phyloP scores from a whole-genome alignment of 2,329 filamentous ascomycete species.

The Kalmusia sp. region DNA sequence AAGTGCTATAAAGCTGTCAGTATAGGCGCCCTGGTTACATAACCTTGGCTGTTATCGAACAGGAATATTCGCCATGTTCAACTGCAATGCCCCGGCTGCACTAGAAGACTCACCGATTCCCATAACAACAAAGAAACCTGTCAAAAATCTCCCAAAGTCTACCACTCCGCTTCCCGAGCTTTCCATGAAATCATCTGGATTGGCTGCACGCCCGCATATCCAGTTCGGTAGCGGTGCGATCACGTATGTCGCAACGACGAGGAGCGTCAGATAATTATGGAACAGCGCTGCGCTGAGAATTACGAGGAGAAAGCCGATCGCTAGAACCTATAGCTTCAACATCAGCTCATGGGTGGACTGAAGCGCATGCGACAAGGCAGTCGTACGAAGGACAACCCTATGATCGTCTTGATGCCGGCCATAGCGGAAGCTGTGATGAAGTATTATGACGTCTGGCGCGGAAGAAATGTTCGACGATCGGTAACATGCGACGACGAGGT shows the following conservation, averaged over 20 bases:
- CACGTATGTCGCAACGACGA: constrained; percentile 95
- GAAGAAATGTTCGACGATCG: background rate
- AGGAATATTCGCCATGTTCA: no score
- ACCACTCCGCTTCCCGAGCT: constrained; percentile 81
- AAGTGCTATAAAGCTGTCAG: constrained; percentile 67
- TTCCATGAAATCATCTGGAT: constrained; percentile 95
- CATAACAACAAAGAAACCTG: constrained; percentile 96
- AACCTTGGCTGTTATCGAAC: background rate
- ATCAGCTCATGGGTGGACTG: constrained; percentile 3
- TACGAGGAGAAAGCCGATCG: constrained; percentile 97
- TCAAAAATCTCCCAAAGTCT: constrained; percentile 92
- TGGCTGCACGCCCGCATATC: constrained; percentile 87
- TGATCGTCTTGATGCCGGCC: constrained; percentile 98
- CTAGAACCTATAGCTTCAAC: constrained; percentile 72
- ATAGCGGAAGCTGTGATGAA: constrained; percentile 51
- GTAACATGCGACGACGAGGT: background rate
- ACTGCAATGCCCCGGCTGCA: background rate
- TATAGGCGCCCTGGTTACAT: background rate
- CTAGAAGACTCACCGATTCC: constrained; percentile 77
- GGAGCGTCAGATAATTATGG: constrained; percentile 91
- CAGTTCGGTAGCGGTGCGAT: constrained; percentile 95
- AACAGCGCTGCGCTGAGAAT: constrained; percentile 97
- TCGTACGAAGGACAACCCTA: constrained; percentile 92
- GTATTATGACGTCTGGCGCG: background rate
- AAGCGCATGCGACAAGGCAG: constrained; percentile 14